Evolutionary conservation across 1,139 yeast genomes (phyloP).

Genomic region (Candida gigantensis): DNA sequence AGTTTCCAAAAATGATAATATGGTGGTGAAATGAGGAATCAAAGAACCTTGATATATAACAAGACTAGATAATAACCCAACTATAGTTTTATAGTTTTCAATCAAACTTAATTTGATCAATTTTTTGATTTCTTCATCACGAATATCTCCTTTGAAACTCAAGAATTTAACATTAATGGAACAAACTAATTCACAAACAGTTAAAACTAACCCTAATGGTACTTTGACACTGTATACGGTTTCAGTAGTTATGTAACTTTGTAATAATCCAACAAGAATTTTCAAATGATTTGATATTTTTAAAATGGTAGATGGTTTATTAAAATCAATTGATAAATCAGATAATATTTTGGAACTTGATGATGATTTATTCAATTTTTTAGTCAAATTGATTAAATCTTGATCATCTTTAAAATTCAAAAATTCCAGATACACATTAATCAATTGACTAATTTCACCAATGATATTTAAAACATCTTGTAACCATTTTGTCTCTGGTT

Average conservation of each 20-base stretch:
- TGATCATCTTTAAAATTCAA: constrained; percentile 58
- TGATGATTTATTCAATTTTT: constrained; percentile 30
- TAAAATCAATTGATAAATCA: constrained; percentile 55
- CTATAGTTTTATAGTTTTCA: constrained; percentile 45
- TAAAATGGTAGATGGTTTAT: constrained; percentile 51
- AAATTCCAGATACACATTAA: constrained; percentile 56
- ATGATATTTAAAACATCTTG: constrained; percentile 34
- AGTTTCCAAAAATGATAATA: constrained; percentile 55
- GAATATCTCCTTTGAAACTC: constrained; percentile 57
- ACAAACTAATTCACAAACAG: constrained; percentile 50
- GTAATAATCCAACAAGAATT: constrained; percentile 45
- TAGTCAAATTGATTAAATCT: constrained; percentile 37
- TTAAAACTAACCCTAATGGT: constrained; percentile 59
- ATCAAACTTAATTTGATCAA: constrained; percentile 43
- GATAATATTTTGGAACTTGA: constrained; percentile 12
- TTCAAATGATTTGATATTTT: constrained; percentile 52
- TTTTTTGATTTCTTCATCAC: constrained; percentile 48
- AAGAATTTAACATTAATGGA: constrained; percentile 56
- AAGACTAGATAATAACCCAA: constrained; percentile 41
- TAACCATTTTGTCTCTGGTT: constrained; percentile 54
- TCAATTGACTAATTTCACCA: constrained; percentile 52
- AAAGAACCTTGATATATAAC: constrained; percentile 47
- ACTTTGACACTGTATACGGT: constrained; percentile 49
- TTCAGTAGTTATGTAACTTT: constrained; percentile 45
- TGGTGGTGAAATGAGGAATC: constrained; percentile 48